These are phyloP conservation scores for Dacryopinax primogenitus DNA, from an alignment of 768 basidiomycete genomes.

Conservation along the genomic window DNA sequence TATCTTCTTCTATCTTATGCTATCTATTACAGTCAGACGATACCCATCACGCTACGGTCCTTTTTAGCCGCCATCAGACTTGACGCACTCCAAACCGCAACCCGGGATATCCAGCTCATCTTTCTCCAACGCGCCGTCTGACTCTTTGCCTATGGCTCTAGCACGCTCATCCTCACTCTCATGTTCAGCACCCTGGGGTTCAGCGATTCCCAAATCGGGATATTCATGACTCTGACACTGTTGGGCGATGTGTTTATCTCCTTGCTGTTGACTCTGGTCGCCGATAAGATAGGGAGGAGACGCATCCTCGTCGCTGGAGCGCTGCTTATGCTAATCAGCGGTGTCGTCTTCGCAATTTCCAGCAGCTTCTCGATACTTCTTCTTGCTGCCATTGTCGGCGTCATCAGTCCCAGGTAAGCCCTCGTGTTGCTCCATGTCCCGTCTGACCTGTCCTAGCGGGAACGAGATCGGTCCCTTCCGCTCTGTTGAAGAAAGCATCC, in stretches of 20 bases:
- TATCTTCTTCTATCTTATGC: background rate
- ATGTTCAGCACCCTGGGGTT: slow-evolving; percentile 21
- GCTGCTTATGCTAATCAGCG: slow-evolving; percentile 20
- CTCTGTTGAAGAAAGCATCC: slow-evolving; percentile 22
- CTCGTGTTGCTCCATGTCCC: background rate
- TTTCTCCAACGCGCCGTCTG: slow-evolving; percentile 18
- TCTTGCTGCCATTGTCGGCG: slow-evolving; percentile 20
- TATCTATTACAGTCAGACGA: background rate
- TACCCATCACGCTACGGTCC: background rate
- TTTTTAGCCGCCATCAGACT: slow-evolving; percentile 13
- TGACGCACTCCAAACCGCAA: slow-evolving; percentile 12
- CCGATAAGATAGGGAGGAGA: slow-evolving; percentile 22
- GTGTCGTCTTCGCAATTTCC: slow-evolving; percentile 15
- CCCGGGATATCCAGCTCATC: slow-evolving; percentile 19
- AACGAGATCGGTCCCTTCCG: slow-evolving; percentile 23
- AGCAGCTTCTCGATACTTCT: slow-evolving; percentile 20
- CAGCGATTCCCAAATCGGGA: slow-evolving; percentile 20
- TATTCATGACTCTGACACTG: slow-evolving; percentile 25
- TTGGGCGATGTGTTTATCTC: slow-evolving; percentile 23
- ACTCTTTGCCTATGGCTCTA: slow-evolving; percentile 18
- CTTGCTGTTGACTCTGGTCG: slow-evolving; percentile 20
- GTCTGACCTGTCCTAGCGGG: slow-evolving; percentile 2
- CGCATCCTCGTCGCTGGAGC: slow-evolving; percentile 20
- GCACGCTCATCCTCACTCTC: slow-evolving; percentile 21
- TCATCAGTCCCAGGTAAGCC: slow-evolving; percentile 18